Base-by-base conservation (phyloP, 106 monocot species). In the Dendrobium nobile region DNA sequence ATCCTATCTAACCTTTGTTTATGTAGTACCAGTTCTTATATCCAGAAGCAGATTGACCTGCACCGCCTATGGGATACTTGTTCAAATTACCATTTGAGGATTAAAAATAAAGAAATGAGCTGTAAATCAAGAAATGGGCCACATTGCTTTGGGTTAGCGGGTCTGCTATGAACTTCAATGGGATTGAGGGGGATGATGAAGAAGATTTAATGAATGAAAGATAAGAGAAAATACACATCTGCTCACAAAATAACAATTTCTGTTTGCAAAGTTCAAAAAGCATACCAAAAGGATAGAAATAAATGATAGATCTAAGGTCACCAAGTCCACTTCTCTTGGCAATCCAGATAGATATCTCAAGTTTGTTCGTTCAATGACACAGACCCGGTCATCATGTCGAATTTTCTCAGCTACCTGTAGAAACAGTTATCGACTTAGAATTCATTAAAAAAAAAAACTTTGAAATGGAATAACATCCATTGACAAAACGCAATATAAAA, bases 231-330 rank as follows among this genome's bases (percentile, higher is more conserved):
- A 74, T 4, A 33, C 44, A 15, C 43, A 74, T 27, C 28, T 19
- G 74, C 42, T 4, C 20, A 13, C 20, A 43, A 41, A 37, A 74
- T 41, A 11, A 43, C 43, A 1, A 31, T 77, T 22, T 75, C 10
- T 37, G 22, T 47, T 58, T 33, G 9, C 47, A 22, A 61, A 51
- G 42, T 15, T 56, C 6, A 59, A 16, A 78, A 55, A 81, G 31
- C 83, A 56, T 91, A 99, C 98, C 95, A 87, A 16, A 82, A 99
- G 95, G 81, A 99, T 91, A 82, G 98, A 99, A 79, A 99, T 99
- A 88, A 99, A 99, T 27, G 98, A 99, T 48, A 99, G 75, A 80
- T 95, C 98, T 45, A 99, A 75, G 47, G 98, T 99, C 88, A 99
- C 95, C 79, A 99, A 31, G 79, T 99, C 98, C 70, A 99, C 92